These are phyloP conservation scores for Tulasnella sp. DNA, from an alignment of 768 basidiomycete species.

Conservation along the genomic window DNA sequence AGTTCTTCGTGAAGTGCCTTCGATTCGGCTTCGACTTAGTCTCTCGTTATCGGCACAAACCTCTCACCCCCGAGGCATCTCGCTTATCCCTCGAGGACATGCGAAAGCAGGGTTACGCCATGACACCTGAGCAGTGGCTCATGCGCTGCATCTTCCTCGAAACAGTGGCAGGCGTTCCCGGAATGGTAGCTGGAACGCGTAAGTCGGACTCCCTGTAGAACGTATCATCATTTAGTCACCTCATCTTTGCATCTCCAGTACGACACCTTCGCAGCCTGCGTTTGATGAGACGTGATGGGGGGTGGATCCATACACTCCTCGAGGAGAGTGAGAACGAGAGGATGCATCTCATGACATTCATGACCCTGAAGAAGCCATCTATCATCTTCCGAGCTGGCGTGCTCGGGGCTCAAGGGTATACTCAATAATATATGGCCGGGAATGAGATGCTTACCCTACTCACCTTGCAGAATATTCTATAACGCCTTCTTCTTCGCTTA, in stretches of 20 bases:
- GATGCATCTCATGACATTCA: slow-evolving; percentile 96
- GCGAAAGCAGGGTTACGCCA: slow-evolving; percentile 57
- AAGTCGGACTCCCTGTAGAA: background rate
- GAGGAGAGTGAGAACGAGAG: slow-evolving; percentile 97
- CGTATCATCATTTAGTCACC: background rate
- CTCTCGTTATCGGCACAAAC: slow-evolving; percentile 73
- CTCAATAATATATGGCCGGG: background rate
- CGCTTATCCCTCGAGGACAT: slow-evolving; percentile 66
- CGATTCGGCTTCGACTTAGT: slow-evolving; percentile 63
- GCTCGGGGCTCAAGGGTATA: slow-evolving; percentile 73
- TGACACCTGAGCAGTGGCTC: slow-evolving; percentile 71
- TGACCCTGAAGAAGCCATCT: slow-evolving; percentile 78
- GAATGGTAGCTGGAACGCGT: slow-evolving; percentile 75
- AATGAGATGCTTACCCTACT: background rate
- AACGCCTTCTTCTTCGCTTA: slow-evolving; percentile 68
- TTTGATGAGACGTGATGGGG: slow-evolving; percentile 55
- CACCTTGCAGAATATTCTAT: slow-evolving; percentile 45
- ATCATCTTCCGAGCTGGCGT: slow-evolving; percentile 71
- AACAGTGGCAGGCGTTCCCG: slow-evolving; percentile 87
- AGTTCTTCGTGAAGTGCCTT: slow-evolving; percentile 22
- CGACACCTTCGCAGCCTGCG: slow-evolving; percentile 84
- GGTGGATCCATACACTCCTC: slow-evolving; percentile 87
- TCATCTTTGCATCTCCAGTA: slow-evolving; percentile 25
- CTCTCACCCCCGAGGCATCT: slow-evolving; percentile 42
- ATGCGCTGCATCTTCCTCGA: slow-evolving; percentile 66